A percentile compares a stretch with the other conserved stretches of the same genome.
phyloP scores from a whole-genome alignment of 2,329 filamentous ascomycete species.

The Thermomyces lanuginosus region DNA sequence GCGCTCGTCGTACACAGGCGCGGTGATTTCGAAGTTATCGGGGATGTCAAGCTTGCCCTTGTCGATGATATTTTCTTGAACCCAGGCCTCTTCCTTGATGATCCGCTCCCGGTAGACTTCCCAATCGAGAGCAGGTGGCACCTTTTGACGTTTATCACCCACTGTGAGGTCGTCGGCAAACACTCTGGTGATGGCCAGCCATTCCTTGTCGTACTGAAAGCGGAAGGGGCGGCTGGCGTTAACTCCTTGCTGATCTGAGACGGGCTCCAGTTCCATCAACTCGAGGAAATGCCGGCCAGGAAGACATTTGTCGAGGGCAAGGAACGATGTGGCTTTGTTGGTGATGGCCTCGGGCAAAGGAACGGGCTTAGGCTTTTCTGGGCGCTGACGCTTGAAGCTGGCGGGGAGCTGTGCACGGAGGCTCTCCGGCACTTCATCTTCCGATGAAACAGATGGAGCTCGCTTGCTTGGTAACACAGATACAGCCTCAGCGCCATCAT shows the following conservation, averaged over 20 bases:
- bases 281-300: conserved; percentile 69
- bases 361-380: conserved; percentile 35
- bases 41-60: conserved; percentile 51
- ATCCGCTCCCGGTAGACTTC: conserved; percentile 52
- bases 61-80: conserved; percentile 56
- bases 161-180: conserved; percentile 52
- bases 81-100: conserved; percentile 56
- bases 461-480: too few species aligned
- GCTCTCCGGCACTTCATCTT: conserved; percentile 42
- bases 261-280: conserved; percentile 46
- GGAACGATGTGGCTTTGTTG: conserved; percentile 66
- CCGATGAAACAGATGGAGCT: too few species aligned
- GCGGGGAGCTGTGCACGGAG: conserved; percentile 60
- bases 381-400: conserved; percentile 38
- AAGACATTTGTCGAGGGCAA: conserved; percentile 83
- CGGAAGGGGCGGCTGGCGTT: conserved; percentile 33
- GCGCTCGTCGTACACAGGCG: conserved; percentile 49
- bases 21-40: conserved; percentile 60
- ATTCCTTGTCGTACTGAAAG: conserved; percentile 78
- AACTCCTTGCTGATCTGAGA: conserved; percentile 18
- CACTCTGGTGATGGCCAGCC: conserved; percentile 79
- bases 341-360: conserved; percentile 55
- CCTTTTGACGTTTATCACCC: conserved; percentile 40
- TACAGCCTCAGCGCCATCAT: too few species aligned
- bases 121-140: conserved; percentile 50